Evolutionary conservation across 2,329 filamentous ascomycete genomes (phyloP).

Genomic region (Aspergillus amoenus): DNA sequence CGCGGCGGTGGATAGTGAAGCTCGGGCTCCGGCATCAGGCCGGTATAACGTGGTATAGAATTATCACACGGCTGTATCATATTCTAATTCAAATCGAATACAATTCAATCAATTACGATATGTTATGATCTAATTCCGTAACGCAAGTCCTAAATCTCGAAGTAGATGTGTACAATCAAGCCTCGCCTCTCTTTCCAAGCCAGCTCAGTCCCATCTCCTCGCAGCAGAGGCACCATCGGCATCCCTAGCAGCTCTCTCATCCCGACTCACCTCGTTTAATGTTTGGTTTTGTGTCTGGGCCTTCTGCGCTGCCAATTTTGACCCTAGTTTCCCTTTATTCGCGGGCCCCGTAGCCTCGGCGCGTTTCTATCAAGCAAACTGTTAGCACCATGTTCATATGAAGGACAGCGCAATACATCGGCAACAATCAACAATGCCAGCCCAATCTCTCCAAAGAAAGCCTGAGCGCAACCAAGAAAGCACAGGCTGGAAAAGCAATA

Average conservation of each 20-base stretch:
- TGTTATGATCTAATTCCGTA: not conserved
- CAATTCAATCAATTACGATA: not conserved
- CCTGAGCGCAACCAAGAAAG: not conserved
- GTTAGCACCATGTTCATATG: not conserved
- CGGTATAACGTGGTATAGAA: slow-evolving; percentile 80
- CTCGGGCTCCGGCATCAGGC: slow-evolving; percentile 72
- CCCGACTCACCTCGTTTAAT: slow-evolving; percentile 65
- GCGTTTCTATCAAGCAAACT: slow-evolving; percentile 57
- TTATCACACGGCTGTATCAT: slow-evolving; percentile 15
- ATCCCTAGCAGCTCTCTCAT: slow-evolving; percentile 65
- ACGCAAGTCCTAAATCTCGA: not conserved
- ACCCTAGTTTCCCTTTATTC: slow-evolving; percentile 65
- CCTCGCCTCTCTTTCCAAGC: not conserved
- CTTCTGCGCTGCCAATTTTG: slow-evolving; percentile 73
- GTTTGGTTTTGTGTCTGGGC: slow-evolving; percentile 68
- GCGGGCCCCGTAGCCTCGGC: slow-evolving; percentile 52
- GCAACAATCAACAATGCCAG: no score
- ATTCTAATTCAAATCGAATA: not conserved
- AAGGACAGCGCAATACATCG: not conserved
- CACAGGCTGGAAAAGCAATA: not conserved
- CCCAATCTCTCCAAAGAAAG: not conserved
- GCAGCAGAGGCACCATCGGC: slow-evolving; percentile 63
- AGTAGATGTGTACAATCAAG: not conserved
- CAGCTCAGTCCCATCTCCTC: slow-evolving; percentile 56
- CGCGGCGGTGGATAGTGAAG: slow-evolving; percentile 83